Base-by-base conservation (phyloP, 169 alveolate species). In the Plasmodium falciparum region DNA sequence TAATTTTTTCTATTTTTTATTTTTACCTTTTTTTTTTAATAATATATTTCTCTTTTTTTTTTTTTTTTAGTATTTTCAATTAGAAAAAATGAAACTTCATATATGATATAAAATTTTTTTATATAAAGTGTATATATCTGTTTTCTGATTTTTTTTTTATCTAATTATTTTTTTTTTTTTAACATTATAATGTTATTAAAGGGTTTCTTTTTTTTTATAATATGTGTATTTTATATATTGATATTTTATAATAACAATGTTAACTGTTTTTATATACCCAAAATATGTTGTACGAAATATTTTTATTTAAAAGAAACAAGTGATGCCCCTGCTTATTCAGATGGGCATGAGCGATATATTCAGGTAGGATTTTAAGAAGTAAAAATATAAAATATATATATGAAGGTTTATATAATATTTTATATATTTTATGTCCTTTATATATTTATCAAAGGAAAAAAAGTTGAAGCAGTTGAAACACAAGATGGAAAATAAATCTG, bases 401-500 rank as follows among this genome's bases (percentile, higher is more conserved):
- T 33, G 43, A 33, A 33, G 43, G 43, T 33, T 33, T 33, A 33
- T 3, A 33, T 33, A 33, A 69, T 69, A 13, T 39, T 69, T n/a
- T 69, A 22, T 20, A 63, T 33, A 33, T 33, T 33, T 33, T 33
- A 33, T 33, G 47, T 66, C 24, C 62, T 66, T 52, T 78, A 26
- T 15, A 26, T 29, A 65, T 45, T 78, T 78, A 17, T 58, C 8
- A 17, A 65, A 74, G 90, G 90, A 78, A 78, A 78, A 78, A 71
- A 78, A 78, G 63, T 65, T 78, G 78, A 78, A 78, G 76, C 73
- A 78, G 52, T 71, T 78, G 47, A 78, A 66, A 70, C 69, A 17
- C 22, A 78, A 78, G 54, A 66, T 62, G 29, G 90, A 78, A 67
- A 54, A 78, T 62, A 78, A 78, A 45, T 26, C 74, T n/a, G 90